Evolutionary conservation across 2,329 filamentous ascomycete species (phyloP).

Genomic region (Aspergillus luchuensis): DNA sequence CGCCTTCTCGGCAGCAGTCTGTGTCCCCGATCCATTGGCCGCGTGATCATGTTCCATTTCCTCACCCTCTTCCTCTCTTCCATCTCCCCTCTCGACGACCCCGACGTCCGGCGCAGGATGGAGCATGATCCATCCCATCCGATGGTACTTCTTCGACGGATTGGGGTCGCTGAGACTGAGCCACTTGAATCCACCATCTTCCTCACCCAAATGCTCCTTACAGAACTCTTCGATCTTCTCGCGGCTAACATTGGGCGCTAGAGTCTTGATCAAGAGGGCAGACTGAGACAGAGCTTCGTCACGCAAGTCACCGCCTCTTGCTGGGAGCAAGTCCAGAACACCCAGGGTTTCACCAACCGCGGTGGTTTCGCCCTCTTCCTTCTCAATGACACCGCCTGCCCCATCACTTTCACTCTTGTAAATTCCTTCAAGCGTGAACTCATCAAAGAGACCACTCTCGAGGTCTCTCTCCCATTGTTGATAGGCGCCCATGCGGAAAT

Average conservation of each 20-base stretch:
- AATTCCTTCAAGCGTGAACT: constrained; percentile 90
- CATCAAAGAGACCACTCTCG: constrained; percentile 82
- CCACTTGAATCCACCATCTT: constrained; percentile 91
- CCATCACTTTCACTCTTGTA: constrained; percentile 92
- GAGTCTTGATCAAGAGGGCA: constrained; percentile 94
- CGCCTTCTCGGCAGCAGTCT: constrained; percentile 74
- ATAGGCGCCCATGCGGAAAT: constrained; percentile 77
- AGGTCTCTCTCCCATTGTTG: constrained; percentile 88
- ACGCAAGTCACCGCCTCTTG: constrained; percentile 78
- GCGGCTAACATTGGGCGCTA: constrained; percentile 92
- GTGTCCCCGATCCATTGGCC: constrained; percentile 33
- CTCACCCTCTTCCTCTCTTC: constrained; percentile 67
- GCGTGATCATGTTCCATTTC: constrained; percentile 48
- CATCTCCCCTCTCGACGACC: constrained; percentile 70
- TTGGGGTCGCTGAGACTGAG: constrained; percentile 95
- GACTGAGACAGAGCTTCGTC: constrained; percentile 88
- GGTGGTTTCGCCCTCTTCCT: constrained; percentile 92
- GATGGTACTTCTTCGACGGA: constrained; percentile 92
- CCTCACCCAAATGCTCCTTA: constrained; percentile 89
- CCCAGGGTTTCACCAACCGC: constrained; percentile 90
- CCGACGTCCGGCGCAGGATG: constrained; percentile 73
- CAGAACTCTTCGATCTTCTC: constrained; percentile 92
- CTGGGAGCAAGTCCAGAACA: constrained; percentile 85
- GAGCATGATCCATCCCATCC: constrained; percentile 98
- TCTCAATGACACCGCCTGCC: constrained; percentile 80